Evolutionary conservation across 2,329 filamentous ascomycete genomes (phyloP).

Genomic region (Pseudonectria foliicola): DNA sequence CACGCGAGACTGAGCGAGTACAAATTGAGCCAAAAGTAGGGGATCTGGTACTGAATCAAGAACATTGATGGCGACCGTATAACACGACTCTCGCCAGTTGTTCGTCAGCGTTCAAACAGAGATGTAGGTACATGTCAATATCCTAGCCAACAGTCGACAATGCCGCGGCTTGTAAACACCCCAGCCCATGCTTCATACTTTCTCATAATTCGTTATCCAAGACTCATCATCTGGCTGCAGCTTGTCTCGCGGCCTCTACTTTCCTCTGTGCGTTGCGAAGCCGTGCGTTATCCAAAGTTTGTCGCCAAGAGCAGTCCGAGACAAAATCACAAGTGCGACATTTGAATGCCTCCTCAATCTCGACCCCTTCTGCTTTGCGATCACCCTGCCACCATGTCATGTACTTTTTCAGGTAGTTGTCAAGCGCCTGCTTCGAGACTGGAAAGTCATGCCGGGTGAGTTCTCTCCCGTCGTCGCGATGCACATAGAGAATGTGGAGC

Average conservation of each 20-base stretch:
- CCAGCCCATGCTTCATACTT: slow-evolving; percentile 10
- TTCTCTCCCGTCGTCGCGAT: slow-evolving; percentile 43
- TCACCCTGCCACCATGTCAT: slow-evolving; percentile 87
- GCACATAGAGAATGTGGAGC: slow-evolving; percentile 48
- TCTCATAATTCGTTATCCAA: slow-evolving; percentile 7
- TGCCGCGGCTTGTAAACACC: too few species aligned
- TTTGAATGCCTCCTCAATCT: slow-evolving; percentile 81
- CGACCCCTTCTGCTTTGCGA: slow-evolving; percentile 65
- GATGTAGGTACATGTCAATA: too few species aligned
- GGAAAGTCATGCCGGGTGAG: slow-evolving; percentile 54
- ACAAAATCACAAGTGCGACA: slow-evolving; percentile 80
- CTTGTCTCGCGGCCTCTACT: slow-evolving; percentile 13
- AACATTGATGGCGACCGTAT: too few species aligned
- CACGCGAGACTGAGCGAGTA: too few species aligned
- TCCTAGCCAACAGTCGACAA: too few species aligned
- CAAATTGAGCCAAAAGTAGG: too few species aligned
- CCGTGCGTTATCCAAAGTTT: slow-evolving; percentile 56
- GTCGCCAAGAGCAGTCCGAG: slow-evolving; percentile 71
- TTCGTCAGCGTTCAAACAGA: too few species aligned
- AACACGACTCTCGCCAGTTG: too few species aligned
- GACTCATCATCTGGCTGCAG: slow-evolving; percentile 3
- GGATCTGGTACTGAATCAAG: too few species aligned
- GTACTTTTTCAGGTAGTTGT: slow-evolving; percentile 59
- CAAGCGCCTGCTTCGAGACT: slow-evolving; percentile 57
- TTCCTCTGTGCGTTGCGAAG: slow-evolving; percentile 20